Evolutionary conservation across 169 alveolate genomes (phyloP).

Genomic region (Plasmodium knowlesi): DNA sequence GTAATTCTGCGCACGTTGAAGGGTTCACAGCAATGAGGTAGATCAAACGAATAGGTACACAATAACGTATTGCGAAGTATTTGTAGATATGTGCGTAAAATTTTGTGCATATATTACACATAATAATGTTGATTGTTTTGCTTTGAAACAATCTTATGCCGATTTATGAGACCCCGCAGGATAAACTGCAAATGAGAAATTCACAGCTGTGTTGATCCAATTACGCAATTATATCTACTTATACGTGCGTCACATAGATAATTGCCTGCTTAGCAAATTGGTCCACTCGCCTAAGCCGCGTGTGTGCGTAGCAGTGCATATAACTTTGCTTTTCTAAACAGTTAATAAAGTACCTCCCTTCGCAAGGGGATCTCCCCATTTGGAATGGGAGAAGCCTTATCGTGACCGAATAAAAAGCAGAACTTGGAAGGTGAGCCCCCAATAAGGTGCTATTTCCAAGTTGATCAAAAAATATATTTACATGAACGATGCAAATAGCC

Average conservation of each 20-base stretch:
- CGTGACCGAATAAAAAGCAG: background rate
- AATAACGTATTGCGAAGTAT: background rate
- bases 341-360: background rate
- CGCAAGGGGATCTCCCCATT: background rate
- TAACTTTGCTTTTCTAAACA: background rate
- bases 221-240: background rate
- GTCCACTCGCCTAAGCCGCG: background rate
- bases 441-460: background rate
- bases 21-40: background rate
- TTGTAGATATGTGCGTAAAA: background rate
- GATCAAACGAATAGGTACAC: background rate
- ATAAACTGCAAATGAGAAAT: background rate
- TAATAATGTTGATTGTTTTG: background rate
- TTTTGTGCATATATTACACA: background rate
- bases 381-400: background rate
- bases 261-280: background rate
- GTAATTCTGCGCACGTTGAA: background rate
- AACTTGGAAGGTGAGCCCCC: background rate
- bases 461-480: background rate
- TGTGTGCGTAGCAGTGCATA: background rate
- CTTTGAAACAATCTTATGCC: background rate
- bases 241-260: background rate
- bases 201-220: background rate
- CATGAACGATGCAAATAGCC: background rate
- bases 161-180: background rate